Conservation (phyloP, 2,329 filamentous ascomycete species). For the Aurifilum marmelostoma region DNA sequence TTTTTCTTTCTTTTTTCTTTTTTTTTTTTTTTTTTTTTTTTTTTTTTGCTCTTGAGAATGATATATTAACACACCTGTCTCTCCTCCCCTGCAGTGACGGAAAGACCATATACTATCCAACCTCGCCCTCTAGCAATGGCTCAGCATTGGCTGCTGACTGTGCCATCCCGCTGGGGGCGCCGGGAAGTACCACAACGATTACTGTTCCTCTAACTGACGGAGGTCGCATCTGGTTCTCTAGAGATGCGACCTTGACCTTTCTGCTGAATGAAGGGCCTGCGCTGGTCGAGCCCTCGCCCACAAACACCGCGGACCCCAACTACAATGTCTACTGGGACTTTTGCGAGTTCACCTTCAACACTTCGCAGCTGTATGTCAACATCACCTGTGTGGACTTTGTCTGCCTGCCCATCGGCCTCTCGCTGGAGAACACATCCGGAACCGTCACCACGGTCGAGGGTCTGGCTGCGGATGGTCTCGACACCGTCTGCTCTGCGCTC, state of each 20-base stretch:
- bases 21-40: too few relatives aligned
- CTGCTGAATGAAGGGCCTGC: slow-evolving; percentile 69
- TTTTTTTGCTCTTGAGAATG: background rate
- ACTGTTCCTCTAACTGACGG: slow-evolving; percentile 72
- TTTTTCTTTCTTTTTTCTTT: too few relatives aligned
- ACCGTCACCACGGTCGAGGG: slow-evolving; percentile 51
- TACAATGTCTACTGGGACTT: slow-evolving; percentile 67
- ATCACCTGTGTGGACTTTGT: slow-evolving; percentile 80
- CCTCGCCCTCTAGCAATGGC: slow-evolving; percentile 56
- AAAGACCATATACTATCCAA: slow-evolving; percentile 65
- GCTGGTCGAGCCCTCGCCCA: slow-evolving; percentile 74
- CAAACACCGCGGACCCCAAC: slow-evolving; percentile 66
- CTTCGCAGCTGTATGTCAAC: slow-evolving; percentile 64
- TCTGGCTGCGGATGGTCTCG: slow-evolving; percentile 50
- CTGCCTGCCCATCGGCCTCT: slow-evolving; percentile 62
- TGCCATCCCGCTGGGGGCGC: slow-evolving; percentile 64
- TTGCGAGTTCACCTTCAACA: slow-evolving; percentile 70
- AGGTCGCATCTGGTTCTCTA: slow-evolving; percentile 72
- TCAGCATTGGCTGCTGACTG: slow-evolving; percentile 59
- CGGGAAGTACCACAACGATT: slow-evolving; percentile 62
- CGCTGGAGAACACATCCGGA: slow-evolving; percentile 52
- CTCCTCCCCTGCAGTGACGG: slow-evolving; percentile 52
- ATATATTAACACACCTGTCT: background rate
- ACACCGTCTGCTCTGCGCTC: slow-evolving; percentile 49
- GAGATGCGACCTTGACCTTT: slow-evolving; percentile 65